Percentiles rank a stretch among this genome's conserved stretches.
Conservation (phyloP, 2,329 filamentous ascomycete species). For the Colletotrichum lentis region DNA sequence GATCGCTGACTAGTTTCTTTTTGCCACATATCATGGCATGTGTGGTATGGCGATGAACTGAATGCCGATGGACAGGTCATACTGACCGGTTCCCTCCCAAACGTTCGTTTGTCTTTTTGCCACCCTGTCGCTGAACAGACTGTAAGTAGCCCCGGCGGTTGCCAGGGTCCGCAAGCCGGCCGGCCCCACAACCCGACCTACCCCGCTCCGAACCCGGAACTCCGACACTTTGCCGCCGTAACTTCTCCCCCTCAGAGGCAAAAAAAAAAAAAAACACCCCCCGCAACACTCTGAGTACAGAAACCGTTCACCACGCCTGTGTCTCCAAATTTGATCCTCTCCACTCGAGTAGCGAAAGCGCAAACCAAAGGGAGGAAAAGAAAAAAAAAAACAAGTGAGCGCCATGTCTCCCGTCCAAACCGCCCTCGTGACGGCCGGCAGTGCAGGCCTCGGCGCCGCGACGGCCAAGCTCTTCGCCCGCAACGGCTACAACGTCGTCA, state of each 20-base stretch:
- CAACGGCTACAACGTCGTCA: constrained; percentile 69
- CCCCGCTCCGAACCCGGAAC: constrained; percentile 4
- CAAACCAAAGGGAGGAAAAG: background rate
- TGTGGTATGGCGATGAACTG: background rate
- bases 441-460: constrained; percentile 68
- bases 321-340: background rate
- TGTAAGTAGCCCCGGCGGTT: no score
- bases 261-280: background rate
- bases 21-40: background rate
- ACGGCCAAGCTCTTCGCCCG: constrained; percentile 68
- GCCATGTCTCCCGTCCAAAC: constrained; percentile 18
- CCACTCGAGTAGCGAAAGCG: background rate
- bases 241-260: background rate
- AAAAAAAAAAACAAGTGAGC: background rate
- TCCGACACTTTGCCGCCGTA: background rate
- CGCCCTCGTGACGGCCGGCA: constrained; percentile 49
- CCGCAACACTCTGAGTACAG: background rate
- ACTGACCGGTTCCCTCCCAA: background rate
- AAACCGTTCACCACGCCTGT: background rate
- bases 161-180: background rate
- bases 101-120: background rate
- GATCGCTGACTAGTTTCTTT: background rate
- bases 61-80: background rate
- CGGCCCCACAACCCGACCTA: constrained; percentile 8
- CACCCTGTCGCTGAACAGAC: no score